phyloP scores from a whole-genome alignment of 495 filamentous ascomycete genomes.

The Xylaria intraflava region DNA sequence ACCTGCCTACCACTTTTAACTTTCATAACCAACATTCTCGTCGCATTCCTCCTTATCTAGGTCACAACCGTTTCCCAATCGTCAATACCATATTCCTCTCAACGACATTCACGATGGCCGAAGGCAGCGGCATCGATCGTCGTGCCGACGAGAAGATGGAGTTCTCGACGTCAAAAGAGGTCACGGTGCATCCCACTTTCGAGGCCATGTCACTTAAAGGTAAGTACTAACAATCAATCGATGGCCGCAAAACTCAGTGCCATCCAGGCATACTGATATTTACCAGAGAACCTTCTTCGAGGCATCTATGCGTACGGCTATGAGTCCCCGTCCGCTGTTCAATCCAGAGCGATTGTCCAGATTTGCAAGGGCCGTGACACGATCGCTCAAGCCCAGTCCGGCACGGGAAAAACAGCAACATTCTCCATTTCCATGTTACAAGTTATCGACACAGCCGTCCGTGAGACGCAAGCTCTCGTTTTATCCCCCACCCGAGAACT shows the following conservation, averaged over 20 bases:
- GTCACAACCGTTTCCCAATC: background rate
- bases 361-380: constrained; percentile 98
- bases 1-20: too few relatives aligned
- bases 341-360: constrained; percentile 95
- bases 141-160: constrained; percentile 94
- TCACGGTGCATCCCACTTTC: constrained; percentile 66
- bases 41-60: too few relatives aligned
- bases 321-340: constrained; percentile 93
- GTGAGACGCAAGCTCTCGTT: constrained; percentile 89
- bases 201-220: constrained; percentile 64
- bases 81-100: background rate
- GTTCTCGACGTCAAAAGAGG: constrained; percentile 96
- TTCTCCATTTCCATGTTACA: constrained; percentile 98
- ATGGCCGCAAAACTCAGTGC: background rate
- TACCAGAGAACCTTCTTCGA: constrained; percentile 77
- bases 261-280: background rate
- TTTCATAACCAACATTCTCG: too few relatives aligned
- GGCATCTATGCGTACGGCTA: constrained; percentile 99
- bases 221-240: constrained; percentile 11
- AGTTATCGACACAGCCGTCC: constrained; percentile 77
- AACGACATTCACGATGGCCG: constrained; percentile 58
- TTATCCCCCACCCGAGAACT: constrained; percentile 98
- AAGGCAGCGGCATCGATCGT: constrained; percentile 76
- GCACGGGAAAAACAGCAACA: constrained; percentile 97
- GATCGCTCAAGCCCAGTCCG: constrained; percentile 98